A percentile compares a stretch with the other conserved stretches of the same genome.
Evolutionary conservation across 176 grass and related monocot species (phyloP).

Genomic region (Avena eriantha): DNA sequence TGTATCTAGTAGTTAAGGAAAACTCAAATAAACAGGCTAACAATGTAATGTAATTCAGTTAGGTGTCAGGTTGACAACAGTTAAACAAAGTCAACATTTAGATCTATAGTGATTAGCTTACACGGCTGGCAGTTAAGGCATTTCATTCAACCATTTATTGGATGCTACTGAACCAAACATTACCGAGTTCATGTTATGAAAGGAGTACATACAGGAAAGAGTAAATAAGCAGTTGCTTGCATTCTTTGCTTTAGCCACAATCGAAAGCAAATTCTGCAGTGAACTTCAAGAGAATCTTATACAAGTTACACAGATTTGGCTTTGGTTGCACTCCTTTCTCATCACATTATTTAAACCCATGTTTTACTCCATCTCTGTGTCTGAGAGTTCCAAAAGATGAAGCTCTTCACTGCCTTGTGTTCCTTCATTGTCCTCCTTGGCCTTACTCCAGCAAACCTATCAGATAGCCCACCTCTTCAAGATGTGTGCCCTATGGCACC

Average conservation of each 20-base stretch:
- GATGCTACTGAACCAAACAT: neutral
- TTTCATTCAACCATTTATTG: constrained; percentile 1
- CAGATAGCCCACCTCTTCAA: constrained; percentile 53
- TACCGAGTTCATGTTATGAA: constrained; percentile 2
- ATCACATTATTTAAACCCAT: constrained; percentile 41
- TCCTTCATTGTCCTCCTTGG: constrained; percentile 28
- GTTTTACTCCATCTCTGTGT: neutral
- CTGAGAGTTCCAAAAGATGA: constrained; percentile 40
- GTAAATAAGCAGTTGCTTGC: constrained; percentile 1
- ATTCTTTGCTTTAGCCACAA: constrained; percentile 38
- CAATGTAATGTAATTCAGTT: neutral
- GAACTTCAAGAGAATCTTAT: constrained; percentile 54
- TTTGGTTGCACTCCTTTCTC: constrained; percentile 33
- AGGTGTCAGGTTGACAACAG: constrained; percentile 27
- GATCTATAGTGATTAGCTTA: neutral
- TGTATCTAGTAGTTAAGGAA: neutral
- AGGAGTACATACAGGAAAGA: neutral
- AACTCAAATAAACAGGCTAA: constrained; percentile 9
- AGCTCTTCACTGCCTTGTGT: neutral
- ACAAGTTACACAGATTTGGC: neutral
- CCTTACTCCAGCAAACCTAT: constrained; percentile 10
- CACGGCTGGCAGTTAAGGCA: neutral
- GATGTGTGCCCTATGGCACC: constrained; percentile 63
- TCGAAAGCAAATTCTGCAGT: constrained; percentile 59
- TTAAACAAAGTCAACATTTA: neutral